Percentiles rank a stretch among this genome's conserved stretches.
These are phyloP conservation scores for Strigomonas culicis DNA, from an alignment of 208 protist genomes.

Conservation along the genomic window DNA sequence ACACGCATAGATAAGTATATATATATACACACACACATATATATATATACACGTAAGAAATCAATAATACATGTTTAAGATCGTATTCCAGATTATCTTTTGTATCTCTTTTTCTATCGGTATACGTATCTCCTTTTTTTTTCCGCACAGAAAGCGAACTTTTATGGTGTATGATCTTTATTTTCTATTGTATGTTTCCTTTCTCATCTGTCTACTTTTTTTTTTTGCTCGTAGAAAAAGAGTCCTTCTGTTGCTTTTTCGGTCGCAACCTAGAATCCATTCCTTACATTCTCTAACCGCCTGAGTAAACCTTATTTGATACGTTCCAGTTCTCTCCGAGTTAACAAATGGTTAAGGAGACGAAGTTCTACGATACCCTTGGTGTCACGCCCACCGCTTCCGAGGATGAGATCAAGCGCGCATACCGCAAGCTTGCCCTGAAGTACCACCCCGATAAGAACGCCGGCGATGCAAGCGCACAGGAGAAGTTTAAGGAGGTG, in stretches of 20 bases:
- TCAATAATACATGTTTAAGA: neutral
- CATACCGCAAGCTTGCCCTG: conserved; percentile 91
- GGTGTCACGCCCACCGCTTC: conserved; percentile 70
- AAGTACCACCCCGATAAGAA: conserved; percentile 95
- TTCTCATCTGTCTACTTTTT: conserved; percentile 1
- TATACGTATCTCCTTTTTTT: neutral
- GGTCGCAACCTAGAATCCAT: no score
- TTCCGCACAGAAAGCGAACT: no score
- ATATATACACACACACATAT: conserved; percentile 8
- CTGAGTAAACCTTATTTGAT: no score
- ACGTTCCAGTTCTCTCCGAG: conserved; percentile 5
- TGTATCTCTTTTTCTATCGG: neutral
- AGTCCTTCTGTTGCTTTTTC: neutral
- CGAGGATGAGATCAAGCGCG: conserved; percentile 92
- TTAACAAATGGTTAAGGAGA: conserved; percentile 85
- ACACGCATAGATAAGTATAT: conserved; percentile 4
- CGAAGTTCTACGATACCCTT: conserved; percentile 88
- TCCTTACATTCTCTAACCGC: no score
- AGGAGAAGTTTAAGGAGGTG: conserved; percentile 95
- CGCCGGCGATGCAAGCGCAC: conserved; percentile 62
- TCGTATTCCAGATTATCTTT: conserved; percentile 3
- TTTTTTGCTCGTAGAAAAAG: conserved; percentile 9
- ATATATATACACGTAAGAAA: conserved; percentile 7
- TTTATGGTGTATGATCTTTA: neutral
- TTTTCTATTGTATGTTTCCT: neutral